Conservation (phyloP, 169 alveolate genomes). For the Theileria parva region DNA sequence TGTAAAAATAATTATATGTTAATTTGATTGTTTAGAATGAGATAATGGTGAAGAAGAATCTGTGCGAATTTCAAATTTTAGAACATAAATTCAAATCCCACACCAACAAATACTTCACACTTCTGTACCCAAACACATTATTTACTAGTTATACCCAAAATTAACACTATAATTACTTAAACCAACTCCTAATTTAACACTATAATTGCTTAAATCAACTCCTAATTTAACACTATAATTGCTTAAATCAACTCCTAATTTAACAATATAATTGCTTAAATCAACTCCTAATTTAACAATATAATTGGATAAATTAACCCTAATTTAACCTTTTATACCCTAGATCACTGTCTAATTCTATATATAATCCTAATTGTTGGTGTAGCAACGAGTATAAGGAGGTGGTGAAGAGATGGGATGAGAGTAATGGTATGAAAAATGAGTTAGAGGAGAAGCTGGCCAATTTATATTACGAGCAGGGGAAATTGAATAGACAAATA, state of each 20-base stretch:
- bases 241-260: too few species aligned
- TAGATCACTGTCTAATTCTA: too few species aligned
- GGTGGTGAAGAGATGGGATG: constrained; percentile 36
- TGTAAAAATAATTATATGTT: constrained; percentile 1
- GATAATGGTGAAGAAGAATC: constrained; percentile 30
- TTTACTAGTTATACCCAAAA: too few species aligned
- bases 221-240: too few species aligned
- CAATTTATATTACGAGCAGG: constrained; percentile 58
- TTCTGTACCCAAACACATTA: background rate
- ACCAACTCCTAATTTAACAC: too few species aligned
- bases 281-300: too few species aligned
- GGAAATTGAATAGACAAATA: constrained; percentile 26
- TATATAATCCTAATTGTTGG: too few species aligned
- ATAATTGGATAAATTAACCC: background rate
- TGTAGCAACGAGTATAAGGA: constrained; percentile 45
- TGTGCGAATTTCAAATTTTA: constrained; percentile 30
- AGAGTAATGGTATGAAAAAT: constrained; percentile 5
- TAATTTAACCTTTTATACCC: too few species aligned
- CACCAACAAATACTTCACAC: background rate
- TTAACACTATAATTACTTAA: background rate
- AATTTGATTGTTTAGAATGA: constrained; percentile 9
- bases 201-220: too few species aligned
- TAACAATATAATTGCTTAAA: too few species aligned
- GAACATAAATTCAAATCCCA: constrained; percentile 14
- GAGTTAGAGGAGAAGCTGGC: constrained; percentile 40